These are phyloP conservation scores for Monosporozyma unispora DNA, from an alignment of 805 yeast species.

Conservation along the genomic window DNA sequence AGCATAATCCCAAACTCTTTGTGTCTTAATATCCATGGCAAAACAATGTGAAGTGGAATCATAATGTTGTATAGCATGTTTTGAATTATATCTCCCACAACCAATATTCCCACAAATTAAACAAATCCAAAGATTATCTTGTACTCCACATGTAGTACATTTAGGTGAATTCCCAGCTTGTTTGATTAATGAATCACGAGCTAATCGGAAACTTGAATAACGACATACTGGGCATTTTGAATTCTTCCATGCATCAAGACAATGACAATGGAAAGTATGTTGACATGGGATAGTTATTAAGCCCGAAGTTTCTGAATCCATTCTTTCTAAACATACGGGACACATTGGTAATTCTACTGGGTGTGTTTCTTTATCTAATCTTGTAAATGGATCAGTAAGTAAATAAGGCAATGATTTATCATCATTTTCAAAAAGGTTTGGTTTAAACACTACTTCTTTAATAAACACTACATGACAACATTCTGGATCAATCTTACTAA, in stretches of 20 bases:
- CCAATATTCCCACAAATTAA: conserved; percentile 87
- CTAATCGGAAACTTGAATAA: conserved; percentile 44
- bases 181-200: conserved; percentile 20
- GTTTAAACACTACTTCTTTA: conserved; percentile 45
- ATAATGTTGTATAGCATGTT: conserved; percentile 80
- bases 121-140: conserved; percentile 76
- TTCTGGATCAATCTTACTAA: conserved; percentile 86
- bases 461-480: conserved; percentile 68
- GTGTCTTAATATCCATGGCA: conserved; percentile 78
- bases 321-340: conserved; percentile 83
- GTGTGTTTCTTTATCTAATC: conserved; percentile 13
- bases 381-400: conserved; percentile 65
- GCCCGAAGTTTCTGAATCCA: conserved; percentile 77
- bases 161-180: conserved; percentile 22
- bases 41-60: conserved; percentile 74
- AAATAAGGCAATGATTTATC: conserved; percentile 47
- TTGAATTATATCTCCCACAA: conserved; percentile 78
- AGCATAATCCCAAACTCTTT: conserved; percentile 91
- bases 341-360: conserved; percentile 73
- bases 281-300: conserved; percentile 83
- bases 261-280: conserved; percentile 86
- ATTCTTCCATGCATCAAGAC: conserved; percentile 81
- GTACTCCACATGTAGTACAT: conserved; percentile 51
- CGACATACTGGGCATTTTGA: conserved; percentile 89
- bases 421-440: conserved; percentile 12